Evolutionary conservation across 805 yeast species (phyloP).

Genomic region (Tetrapisispora iriomotensis): DNA sequence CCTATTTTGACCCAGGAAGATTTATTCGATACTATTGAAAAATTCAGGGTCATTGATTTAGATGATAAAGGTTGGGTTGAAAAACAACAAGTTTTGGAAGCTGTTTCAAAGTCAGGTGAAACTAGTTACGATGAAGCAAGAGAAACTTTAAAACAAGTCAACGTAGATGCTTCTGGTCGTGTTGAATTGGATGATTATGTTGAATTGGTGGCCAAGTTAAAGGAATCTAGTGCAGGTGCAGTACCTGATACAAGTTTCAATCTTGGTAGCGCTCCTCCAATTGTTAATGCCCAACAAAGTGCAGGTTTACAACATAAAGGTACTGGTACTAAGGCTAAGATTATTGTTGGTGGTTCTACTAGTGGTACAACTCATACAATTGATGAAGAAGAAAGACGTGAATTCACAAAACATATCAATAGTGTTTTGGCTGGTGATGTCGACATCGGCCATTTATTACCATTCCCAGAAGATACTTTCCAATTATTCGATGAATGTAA

Average conservation of each 20-base stretch:
- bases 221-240: constrained; percentile 31
- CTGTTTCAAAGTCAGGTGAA: constrained; percentile 67
- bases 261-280: constrained; percentile 6
- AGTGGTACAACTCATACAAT: constrained; percentile 93
- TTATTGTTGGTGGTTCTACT: constrained; percentile 76
- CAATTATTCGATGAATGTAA: constrained; percentile 94
- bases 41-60: constrained; percentile 73
- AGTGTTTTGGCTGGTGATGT: constrained; percentile 82
- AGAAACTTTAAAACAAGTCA: constrained; percentile 82
- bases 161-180: constrained; percentile 93
- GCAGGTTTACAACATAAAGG: constrained; percentile 39
- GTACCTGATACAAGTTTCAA: constrained; percentile 26
- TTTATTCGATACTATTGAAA: constrained; percentile 73
- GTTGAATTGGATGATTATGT: constrained; percentile 95
- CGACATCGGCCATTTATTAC: constrained; percentile 74
- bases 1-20: constrained; percentile 83
- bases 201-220: constrained; percentile 69
- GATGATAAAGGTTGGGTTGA: constrained; percentile 94
- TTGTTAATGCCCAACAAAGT: constrained; percentile 19
- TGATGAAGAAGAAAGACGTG: constrained; percentile 92
- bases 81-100: constrained; percentile 79
- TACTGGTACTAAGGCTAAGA: constrained; percentile 55
- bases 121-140: constrained; percentile 87
- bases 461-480: constrained; percentile 87
- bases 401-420: constrained; percentile 93